Conservation (phyloP, 352 stramenopile species). For the Phytophthora uliginosa region DNA sequence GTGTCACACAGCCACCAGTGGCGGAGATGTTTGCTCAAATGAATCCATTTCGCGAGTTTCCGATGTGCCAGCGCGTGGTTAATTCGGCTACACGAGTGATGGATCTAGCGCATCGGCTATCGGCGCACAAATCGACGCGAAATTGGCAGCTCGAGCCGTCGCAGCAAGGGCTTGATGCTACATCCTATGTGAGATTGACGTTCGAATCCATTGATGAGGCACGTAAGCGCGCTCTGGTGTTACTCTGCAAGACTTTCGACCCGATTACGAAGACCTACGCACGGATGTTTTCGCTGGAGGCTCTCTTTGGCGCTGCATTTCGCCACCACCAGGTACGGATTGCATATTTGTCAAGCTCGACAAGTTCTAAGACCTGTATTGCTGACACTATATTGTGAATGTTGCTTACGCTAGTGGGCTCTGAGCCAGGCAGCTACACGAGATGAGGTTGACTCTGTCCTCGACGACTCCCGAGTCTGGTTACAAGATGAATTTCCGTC, state of each 20-base stretch:
- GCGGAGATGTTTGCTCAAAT: conserved; percentile 34
- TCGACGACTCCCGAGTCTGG: conserved; percentile 46
- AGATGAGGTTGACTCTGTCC: conserved; percentile 42
- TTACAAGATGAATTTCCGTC: conserved; percentile 62
- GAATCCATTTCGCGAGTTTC: conserved; percentile 59
- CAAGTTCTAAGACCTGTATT: not conserved
- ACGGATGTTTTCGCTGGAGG: conserved; percentile 69
- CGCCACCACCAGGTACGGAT: conserved; percentile 63
- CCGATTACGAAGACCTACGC: conserved; percentile 65
- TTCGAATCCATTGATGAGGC: conserved; percentile 83
- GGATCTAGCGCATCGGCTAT: conserved; percentile 50
- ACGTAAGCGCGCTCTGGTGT: conserved; percentile 65
- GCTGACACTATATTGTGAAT: not conserved
- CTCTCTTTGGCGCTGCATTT: conserved; percentile 59
- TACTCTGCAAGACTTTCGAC: conserved; percentile 85
- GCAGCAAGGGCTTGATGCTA: conserved; percentile 39
- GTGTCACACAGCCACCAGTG: conserved; percentile 27
- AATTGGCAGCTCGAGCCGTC: conserved; percentile 38
- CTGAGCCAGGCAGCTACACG: conserved; percentile 49
- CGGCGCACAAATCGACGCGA: conserved; percentile 32
- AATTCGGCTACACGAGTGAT: conserved; percentile 53
- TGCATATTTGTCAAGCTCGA: not conserved
- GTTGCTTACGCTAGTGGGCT: conserved; percentile 46
- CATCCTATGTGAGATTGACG: conserved; percentile 73
- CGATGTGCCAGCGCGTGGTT: conserved; percentile 44